Base-by-base conservation (phyloP, 1,139 yeast species). In the Candida sp. region DNA sequence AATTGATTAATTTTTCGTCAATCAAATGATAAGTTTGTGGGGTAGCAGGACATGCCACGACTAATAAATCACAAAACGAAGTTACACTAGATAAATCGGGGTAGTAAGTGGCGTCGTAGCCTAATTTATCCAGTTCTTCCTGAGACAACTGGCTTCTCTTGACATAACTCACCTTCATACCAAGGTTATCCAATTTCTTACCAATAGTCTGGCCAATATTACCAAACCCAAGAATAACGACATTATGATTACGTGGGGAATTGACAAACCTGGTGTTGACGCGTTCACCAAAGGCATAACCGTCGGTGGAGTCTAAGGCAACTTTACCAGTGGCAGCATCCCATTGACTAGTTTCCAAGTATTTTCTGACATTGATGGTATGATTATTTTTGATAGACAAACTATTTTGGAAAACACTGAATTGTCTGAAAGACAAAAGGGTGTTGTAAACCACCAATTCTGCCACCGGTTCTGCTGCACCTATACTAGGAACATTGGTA, bases 181-280 rank as follows among this genome's bases (percentile, higher is more conserved):
- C 91, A 36, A 88, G 65, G 7, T 67, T 68, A 29, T 67, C 48
- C 50, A 87, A 70, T 51, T 86, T 71, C 39, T 64, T 59, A 3
- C 83, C 95, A 42, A 86, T 79, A 33, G 75, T 71, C 56, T 74
- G 74, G 5, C 96, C 96, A 54, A 88, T 87, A 35, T 79, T 73
- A 2, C 96, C 96, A 55, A 87, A 83, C 0, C 96, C 96, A 2
- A 86, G 79, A 36, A 88, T 75, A 4, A 87, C 82, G 1, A 74
- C 91, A 30, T 69, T 66, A 53, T 82, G 85, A 37, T 81, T 82
- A 5, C 66, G 62, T 6, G 90, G 90, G 12, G 79, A 75, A 30
- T 54, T 50, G 45, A 71, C 70, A 22, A 53, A 59, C 37, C 74
- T 56, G 11, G 37, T 19, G 29, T 36, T 36, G 4, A 41, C 21